phyloP scores from a whole-genome alignment of 257 asterid species.

The Coffea canephora region DNA sequence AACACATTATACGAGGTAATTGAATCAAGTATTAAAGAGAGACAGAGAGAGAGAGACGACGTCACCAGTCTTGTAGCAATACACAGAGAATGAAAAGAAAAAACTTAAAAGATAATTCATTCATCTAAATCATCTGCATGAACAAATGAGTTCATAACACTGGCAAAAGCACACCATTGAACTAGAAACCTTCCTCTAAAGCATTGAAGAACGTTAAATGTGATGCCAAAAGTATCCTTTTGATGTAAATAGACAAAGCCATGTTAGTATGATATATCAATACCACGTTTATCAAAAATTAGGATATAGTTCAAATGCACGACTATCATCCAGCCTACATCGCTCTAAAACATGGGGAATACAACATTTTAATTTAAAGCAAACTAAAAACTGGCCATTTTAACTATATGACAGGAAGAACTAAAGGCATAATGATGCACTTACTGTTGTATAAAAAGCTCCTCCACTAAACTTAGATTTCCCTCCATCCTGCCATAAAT shows the following conservation, averaged over 20 bases:
- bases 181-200: not conserved
- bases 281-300: not conserved
- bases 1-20: not conserved
- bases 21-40: not conserved
- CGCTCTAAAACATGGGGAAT: not conserved
- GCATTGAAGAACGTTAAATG: not conserved
- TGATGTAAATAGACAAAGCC: not conserved
- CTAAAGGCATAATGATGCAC: constrained; percentile 24
- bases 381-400: not conserved
- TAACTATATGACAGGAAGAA: not conserved
- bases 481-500: constrained; percentile 53
- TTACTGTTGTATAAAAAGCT: constrained; percentile 59
- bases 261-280: not conserved
- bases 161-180: not conserved
- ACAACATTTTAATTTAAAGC: not conserved
- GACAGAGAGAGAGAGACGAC: too few species aligned
- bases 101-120: not conserved
- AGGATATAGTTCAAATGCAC: not conserved
- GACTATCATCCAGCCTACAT: not conserved
- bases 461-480: constrained; percentile 70
- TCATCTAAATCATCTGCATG: not conserved
- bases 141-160: not conserved
- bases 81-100: not conserved
- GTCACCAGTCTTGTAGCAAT: not conserved
- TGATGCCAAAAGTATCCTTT: not conserved